A percentile compares a stretch with the other conserved stretches of the same genome.
phyloP scores from a whole-genome alignment of 1,139 yeast genomes.

The Zhuliangozyma blackwelliae region DNA sequence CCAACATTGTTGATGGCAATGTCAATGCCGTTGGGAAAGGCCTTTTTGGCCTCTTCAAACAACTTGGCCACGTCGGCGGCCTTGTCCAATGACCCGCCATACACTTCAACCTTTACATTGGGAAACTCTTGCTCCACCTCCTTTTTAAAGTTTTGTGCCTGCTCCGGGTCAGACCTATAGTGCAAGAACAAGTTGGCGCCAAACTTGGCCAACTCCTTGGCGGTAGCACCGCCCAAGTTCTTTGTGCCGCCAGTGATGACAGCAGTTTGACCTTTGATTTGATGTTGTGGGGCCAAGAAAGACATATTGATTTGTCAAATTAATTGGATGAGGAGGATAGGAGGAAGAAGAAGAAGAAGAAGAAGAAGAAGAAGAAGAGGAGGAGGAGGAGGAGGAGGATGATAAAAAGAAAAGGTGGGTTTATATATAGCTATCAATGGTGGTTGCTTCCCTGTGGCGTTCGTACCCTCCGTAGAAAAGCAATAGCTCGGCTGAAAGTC shows the following conservation, averaged over 20 bases:
- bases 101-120: constrained; percentile 39
- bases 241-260: constrained; percentile 64
- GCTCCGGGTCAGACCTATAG: constrained; percentile 45
- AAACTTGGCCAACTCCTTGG: constrained; percentile 50
- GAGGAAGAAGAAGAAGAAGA: too few relatives aligned
- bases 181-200: constrained; percentile 58
- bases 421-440: too few relatives aligned
- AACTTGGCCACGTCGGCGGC: constrained; percentile 41
- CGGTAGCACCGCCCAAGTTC: constrained; percentile 58
- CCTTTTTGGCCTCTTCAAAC: constrained; percentile 41
- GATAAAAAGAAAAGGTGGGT: too few relatives aligned
- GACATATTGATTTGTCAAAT: not conserved
- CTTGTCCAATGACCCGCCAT: constrained; percentile 42
- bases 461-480: too few relatives aligned
- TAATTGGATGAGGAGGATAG: too few relatives aligned
- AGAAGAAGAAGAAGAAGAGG: not conserved
- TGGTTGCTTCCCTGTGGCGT: too few relatives aligned
- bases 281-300: constrained; percentile 4
- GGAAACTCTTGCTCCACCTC: constrained; percentile 26
- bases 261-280: constrained; percentile 46
- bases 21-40: constrained; percentile 49
- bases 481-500: too few relatives aligned
- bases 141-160: constrained; percentile 38
- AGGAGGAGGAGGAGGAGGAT: not conserved
- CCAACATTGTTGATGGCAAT: constrained; percentile 67